Conservation (phyloP, 129 eudicot species). For the Mikania micrantha region DNA sequence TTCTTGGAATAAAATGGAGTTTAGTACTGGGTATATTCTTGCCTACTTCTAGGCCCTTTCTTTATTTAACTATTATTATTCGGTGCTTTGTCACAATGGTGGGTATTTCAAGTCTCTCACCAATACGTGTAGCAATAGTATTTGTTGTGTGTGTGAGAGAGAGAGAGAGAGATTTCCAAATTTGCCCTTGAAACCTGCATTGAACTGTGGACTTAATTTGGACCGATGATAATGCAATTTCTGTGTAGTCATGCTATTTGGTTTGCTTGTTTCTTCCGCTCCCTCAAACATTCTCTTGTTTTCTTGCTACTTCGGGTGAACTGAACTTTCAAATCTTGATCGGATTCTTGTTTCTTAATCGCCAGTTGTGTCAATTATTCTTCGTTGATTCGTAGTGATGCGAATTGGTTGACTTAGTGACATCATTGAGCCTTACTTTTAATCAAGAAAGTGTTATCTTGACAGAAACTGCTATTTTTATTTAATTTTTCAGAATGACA, state of each 20-base stretch:
- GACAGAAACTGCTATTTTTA: background rate
- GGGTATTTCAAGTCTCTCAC: slow-evolving; percentile 4
- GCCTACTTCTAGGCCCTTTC: background rate
- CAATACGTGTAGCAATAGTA: slow-evolving; percentile 20
- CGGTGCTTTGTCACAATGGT: slow-evolving; percentile 3
- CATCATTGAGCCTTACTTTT: slow-evolving; percentile 9
- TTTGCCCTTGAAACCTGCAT: slow-evolving; percentile 9
- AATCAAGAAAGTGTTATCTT: slow-evolving; percentile 1
- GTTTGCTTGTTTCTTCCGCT: slow-evolving; percentile 22
- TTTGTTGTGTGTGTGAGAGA: background rate
- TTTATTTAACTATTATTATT: slow-evolving; percentile 10
- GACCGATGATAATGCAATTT: background rate
- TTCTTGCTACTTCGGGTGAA: slow-evolving; percentile 18
- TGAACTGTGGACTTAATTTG: background rate
- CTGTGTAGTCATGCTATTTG: slow-evolving; percentile 39
- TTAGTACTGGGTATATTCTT: slow-evolving; percentile 11
- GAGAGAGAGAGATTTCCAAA: background rate
- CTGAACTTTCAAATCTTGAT: slow-evolving; percentile 9
- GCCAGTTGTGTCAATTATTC: slow-evolving; percentile 4
- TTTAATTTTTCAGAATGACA: slow-evolving; percentile 4
- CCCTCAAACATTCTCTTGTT: slow-evolving; percentile 41
- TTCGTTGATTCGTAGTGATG: slow-evolving; percentile 10
- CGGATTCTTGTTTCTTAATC: background rate
- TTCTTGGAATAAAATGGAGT: too few relatives aligned
- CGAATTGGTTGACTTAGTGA: slow-evolving; percentile 11